Base-by-base conservation (phyloP, 495 filamentous ascomycete species). In the Achaetomiella virescens region DNA sequence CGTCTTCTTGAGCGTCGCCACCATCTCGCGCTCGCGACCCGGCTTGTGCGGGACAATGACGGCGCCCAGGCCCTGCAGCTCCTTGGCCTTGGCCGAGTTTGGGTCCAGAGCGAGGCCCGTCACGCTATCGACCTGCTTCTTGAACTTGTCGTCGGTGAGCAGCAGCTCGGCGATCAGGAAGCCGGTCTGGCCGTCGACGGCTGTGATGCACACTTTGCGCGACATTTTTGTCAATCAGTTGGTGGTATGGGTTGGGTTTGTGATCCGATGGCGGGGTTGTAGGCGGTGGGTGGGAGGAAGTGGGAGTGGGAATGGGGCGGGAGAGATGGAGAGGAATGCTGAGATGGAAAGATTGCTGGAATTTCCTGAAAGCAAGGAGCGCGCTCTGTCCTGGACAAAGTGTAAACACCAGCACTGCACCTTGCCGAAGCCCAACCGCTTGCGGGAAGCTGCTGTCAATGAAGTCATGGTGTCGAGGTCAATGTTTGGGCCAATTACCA, bases 101-200 rank as follows among this genome's bases (percentile, higher is more conserved):
- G 81, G 78, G 64, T 85, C 48, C 3, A 79, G 61, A 3, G 74
- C 60, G 6, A 78, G 70, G 21, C 71, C 71, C 8, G 64, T 69
- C 27, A 83, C 54, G 35, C 65, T 66, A 57, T 61, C 55, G 61
- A 81, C 57, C 37, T 70, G 61, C 24, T 59, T 66, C 15, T 52
- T 54, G 70, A 83, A 82, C 9, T 69, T 61, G 7, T 60, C 58
- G 31, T 78, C 59, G 17, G 70, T 77, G 42, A 82, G 68, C 48
- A 83, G 68, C 6, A 81, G 70, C 55, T 81, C 75, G 51, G 77
- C 75, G 56, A 81, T 80, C 31, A 77, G 64, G 55, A 72, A 79
- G 66, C 78, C 79, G 43, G 78, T 82, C 48, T 80, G 73, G 63
- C 79, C 77, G 7, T 83, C 81, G 24, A 69, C 68, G 36, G 76